Evolutionary conservation across 768 basidiomycete species (phyloP), one percentile per base, ranked within the genome.

Genomic region (Ephemerocybe angulata): DNA sequence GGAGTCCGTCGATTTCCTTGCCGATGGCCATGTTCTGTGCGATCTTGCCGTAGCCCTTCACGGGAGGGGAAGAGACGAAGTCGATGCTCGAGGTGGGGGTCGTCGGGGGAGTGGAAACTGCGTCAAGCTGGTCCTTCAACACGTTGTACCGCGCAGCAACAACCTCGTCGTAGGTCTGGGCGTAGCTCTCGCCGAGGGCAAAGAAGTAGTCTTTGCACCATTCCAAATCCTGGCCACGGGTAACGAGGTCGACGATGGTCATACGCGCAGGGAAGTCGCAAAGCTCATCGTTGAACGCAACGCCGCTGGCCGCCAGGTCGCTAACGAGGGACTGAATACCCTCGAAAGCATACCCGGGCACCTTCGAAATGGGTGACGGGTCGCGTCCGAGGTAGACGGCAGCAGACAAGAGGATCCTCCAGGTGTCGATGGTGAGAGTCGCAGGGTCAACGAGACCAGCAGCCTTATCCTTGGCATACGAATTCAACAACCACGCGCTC

Each of bases 341-440:
- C 12, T 64, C 58, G 63, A 74, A 79, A 5, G 71, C 62, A 40
- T 64, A 71, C 24, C 62, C 58, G 6, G 65, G 62, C 6, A 71
- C 43, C 25, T 25, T 10, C 10, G 17, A n/a, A n/a, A 21, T 21
- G 24, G 21, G 24, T 54, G n/a, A 61, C 54, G 33, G 33, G 4
- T 70, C 69, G 12, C 65, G 60, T 50, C 75, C 73, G 27, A 72
- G 63, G 25, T 74, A 65, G 7, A 70, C 62, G 3, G 78, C 72
- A 6, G 77, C 75, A 27, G 72, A 73, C 1, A 78, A 59, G 17
- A 87, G 59, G 6, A 76, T 63, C 38, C 77, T 76, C 72, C 82
- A 80, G 35, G 84, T 82, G 6, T 66, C 58, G 0, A 59, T 2
- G 1, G 61, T 57, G 41, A 85, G 70, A 3, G 70, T 66, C 2